These are phyloP conservation scores for Mycena epipterygia DNA, from an alignment of 768 basidiomycete species.

Conservation along the genomic window DNA sequence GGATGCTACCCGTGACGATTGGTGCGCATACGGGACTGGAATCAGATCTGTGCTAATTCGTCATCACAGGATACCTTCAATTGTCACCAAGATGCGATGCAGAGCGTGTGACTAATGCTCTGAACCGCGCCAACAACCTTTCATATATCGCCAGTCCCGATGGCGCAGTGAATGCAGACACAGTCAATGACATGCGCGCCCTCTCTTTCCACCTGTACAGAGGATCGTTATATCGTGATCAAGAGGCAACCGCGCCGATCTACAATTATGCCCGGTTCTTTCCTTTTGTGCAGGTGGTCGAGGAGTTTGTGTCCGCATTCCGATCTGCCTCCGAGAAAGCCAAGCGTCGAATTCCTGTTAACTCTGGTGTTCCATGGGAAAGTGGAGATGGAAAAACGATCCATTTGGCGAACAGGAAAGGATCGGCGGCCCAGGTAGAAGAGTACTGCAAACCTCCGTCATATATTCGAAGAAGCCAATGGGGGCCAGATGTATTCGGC, in stretches of 20 bases:
- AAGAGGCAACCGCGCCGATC: conserved; percentile 37
- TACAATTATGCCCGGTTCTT: conserved; percentile 40
- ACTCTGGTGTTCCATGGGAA: conserved; percentile 16
- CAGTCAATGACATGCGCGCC: conserved; percentile 7
- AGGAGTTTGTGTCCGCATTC: conserved; percentile 26
- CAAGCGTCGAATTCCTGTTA: conserved; percentile 21
- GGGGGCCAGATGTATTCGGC: conserved; percentile 41
- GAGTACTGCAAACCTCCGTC: conserved; percentile 38
- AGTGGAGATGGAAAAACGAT: not conserved
- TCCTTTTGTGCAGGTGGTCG: conserved; percentile 32
- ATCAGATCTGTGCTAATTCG: too few relatives aligned
- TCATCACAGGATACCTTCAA: conserved; percentile 52
- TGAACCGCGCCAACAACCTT: conserved; percentile 45
- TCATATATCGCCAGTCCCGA: conserved; percentile 38
- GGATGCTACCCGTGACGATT: conserved; percentile 57
- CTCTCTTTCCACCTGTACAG: conserved; percentile 7
- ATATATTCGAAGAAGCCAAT: conserved; percentile 13
- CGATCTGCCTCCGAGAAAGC: conserved; percentile 26
- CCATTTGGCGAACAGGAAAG: conserved; percentile 10
- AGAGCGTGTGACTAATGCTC: conserved; percentile 42
- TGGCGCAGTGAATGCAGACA: conserved; percentile 1
- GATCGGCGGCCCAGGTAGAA: conserved; percentile 32
- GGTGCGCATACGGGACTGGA: not conserved
- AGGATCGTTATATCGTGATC: conserved; percentile 32
- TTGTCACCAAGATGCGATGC: conserved; percentile 56